phyloP scores from a whole-genome alignment of 768 basidiomycete species.

The Filobasidium wieringae region DNA sequence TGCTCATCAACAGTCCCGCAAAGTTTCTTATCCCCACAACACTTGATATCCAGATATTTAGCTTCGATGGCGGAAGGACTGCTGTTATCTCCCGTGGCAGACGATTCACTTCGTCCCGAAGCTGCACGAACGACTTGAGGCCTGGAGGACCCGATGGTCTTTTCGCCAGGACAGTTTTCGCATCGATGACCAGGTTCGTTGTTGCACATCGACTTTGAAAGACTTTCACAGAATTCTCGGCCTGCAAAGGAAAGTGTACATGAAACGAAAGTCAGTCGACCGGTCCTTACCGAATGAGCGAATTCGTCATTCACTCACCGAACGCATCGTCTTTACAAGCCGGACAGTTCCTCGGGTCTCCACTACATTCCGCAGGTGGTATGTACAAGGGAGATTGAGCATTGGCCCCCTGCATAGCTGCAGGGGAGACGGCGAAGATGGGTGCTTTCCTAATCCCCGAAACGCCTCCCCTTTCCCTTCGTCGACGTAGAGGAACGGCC shows the following conservation, averaged over 20 bases:
- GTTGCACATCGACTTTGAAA: slow-evolving; percentile 11
- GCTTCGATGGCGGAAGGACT: not conserved
- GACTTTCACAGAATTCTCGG: slow-evolving; percentile 15
- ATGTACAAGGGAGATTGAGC: not conserved
- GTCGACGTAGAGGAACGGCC: slow-evolving; percentile 65
- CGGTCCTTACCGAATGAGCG: not conserved
- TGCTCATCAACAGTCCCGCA: slow-evolving; percentile 7
- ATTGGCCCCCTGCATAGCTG: not conserved
- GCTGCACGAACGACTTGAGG: not conserved
- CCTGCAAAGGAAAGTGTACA: not conserved
- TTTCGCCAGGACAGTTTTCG: slow-evolving; percentile 6
- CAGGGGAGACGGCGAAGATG: slow-evolving; percentile 6
- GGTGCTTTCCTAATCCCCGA: not conserved
- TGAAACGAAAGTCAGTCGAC: not conserved
- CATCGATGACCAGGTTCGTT: slow-evolving; percentile 10
- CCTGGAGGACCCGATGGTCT: not conserved
- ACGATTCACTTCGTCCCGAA: too few species aligned
- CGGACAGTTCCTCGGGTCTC: slow-evolving; percentile 14
- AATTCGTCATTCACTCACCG: not conserved
- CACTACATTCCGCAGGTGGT: slow-evolving; percentile 12
- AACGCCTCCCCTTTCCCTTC: slow-evolving; percentile 16
- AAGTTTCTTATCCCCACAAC: slow-evolving; percentile 11
- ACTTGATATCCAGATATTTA: slow-evolving; percentile 11
- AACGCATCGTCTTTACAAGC: slow-evolving; percentile 16
- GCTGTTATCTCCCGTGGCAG: too few species aligned